phyloP scores from a whole-genome alignment of 768 basidiomycete genomes.

The Suillus hirtellus region DNA sequence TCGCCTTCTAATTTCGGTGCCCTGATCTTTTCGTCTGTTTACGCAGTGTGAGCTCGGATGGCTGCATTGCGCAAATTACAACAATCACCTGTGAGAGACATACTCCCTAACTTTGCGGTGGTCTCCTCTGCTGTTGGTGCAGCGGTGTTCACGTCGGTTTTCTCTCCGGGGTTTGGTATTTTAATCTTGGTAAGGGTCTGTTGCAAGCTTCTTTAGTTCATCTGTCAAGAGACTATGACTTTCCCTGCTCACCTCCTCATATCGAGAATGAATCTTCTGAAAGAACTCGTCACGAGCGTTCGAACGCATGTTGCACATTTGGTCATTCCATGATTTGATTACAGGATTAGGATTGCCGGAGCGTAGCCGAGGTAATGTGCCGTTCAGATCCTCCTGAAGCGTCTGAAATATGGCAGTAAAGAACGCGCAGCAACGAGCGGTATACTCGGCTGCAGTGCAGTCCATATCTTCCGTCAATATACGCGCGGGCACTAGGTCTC shows the following conservation, averaged over 20 bases:
- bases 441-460: constrained; percentile 2
- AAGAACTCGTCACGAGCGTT: constrained; percentile 2
- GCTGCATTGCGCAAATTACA: not conserved
- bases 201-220: not conserved
- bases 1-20: not conserved
- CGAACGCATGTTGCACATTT: not conserved
- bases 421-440: constrained; percentile 13
- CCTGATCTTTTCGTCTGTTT: not conserved
- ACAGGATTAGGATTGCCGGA: not conserved
- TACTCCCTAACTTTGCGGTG: not conserved
- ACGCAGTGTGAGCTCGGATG: not conserved
- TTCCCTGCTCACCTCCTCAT: not conserved
- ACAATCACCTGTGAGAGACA: not conserved
- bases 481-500: constrained; percentile 16
- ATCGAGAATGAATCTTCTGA: not conserved
- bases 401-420: constrained; percentile 18
- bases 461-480: constrained; percentile 14
- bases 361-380: not conserved
- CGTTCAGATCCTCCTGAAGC: constrained; percentile 2
- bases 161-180: not conserved
- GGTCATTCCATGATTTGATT: not conserved
- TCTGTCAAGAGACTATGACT: not conserved
- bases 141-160: not conserved
- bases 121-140: not conserved
- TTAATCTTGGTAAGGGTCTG: not conserved